phyloP scores from a whole-genome alignment of 495 filamentous ascomycete species.

The Staphylotrichum tortipilum region DNA sequence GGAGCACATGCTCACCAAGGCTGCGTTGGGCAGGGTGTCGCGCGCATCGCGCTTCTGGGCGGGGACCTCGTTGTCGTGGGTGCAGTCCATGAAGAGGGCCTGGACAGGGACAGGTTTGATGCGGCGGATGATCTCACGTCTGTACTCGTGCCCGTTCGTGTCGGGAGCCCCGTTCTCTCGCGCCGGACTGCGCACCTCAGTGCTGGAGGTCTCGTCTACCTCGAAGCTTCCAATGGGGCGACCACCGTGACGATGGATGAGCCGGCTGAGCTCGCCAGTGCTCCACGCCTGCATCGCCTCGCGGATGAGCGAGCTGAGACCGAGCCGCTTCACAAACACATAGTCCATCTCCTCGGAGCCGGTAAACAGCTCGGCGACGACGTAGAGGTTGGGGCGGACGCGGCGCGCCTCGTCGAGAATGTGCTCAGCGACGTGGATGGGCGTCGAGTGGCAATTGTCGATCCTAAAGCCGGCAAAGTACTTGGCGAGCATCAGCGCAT shows the following conservation, averaged over 20 bases:
- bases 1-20: slow-evolving; percentile 89
- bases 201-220: slow-evolving; percentile 51
- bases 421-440: slow-evolving; percentile 85
- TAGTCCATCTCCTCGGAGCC: slow-evolving; percentile 95
- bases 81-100: slow-evolving; percentile 98
- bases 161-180: slow-evolving; percentile 14
- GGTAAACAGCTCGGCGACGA: slow-evolving; percentile 94
- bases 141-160: slow-evolving; percentile 8
- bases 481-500: slow-evolving; percentile 87
- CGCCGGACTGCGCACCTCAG: slow-evolving; percentile 25
- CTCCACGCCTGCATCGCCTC: slow-evolving; percentile 99
- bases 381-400: slow-evolving; percentile 79
- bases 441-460: slow-evolving; percentile 97
- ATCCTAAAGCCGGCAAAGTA: slow-evolving; percentile 94
- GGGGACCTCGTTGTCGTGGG: slow-evolving; percentile 95
- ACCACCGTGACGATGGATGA: slow-evolving; percentile 92
- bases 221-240: slow-evolving; percentile 95
- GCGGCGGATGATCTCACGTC: slow-evolving; percentile 54
- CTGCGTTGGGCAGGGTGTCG: slow-evolving; percentile 93
- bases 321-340: slow-evolving; percentile 84
- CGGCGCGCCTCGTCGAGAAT: slow-evolving; percentile 84
- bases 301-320: slow-evolving; percentile 80
- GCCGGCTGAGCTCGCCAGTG: slow-evolving; percentile 77
- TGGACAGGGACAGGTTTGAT: slow-evolving; percentile 79
- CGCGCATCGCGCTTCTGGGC: slow-evolving; percentile 91